Evolutionary conservation across 768 basidiomycete genomes (phyloP), one percentile per base, ranked within the genome.

Genomic region (Gloeopeniophorella convolvens): DNA sequence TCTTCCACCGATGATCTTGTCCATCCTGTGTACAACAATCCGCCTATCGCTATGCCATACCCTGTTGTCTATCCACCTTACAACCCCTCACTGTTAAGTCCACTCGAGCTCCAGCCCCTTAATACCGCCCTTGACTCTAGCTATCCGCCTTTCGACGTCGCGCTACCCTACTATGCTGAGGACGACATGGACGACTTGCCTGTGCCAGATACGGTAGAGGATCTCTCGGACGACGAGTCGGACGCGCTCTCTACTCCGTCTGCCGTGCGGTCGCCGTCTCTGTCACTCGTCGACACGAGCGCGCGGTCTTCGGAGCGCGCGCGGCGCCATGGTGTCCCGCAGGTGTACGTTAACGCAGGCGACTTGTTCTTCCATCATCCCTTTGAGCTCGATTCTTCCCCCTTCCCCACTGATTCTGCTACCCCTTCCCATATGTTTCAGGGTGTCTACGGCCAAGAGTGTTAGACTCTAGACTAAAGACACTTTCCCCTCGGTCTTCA

Each of bases 161-260:
- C 83, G 39, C 72, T 84, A 37, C 80, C 86, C 48, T 84, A 82
- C 58, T 76, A 74, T 61, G 72, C 79, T 52, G 62, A 65, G 59
- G 78, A 83, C 67, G 80, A 85, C 67, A 60, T 77, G 56, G 84
- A 84, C 59, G 83, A 83, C 61, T 72, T 80, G 27, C 70, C 83
- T 24, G 78, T 88, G 35, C 86, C 85, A 36, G 87, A 89, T 61
- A 80, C 85, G 34, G 85, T 89, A 73, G 86, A 89, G 65, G 87
- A 89, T 66, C 78, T 76, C 31, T 89, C 87, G 37, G 88, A 89
- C 68, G 87, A 89, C 69, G 88, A 89, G 71, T 87, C 86, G 13
- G 87, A 89, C 59, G 69, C 76, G 4, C 77, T 73, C 9, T 75
- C 77, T 9, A 82, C 84, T 6, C 84, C 82, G 41, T 82, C 55